These are phyloP conservation scores for Ophioceras dolichostomum DNA, from an alignment of 2,329 filamentous ascomycete species.

Conservation along the genomic window DNA sequence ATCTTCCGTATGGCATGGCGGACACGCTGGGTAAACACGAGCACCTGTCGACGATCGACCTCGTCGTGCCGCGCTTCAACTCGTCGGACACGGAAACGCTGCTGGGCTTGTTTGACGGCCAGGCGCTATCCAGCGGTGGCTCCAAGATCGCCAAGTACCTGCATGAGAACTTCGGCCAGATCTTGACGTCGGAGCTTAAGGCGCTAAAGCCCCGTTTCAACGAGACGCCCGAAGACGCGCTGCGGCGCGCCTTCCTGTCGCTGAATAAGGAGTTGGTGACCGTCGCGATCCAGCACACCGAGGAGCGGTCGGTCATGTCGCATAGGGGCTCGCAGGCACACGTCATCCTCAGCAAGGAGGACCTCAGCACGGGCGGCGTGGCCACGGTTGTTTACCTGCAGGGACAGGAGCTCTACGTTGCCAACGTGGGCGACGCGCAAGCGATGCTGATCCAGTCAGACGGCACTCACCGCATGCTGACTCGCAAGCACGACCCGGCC, in stretches of 20 bases:
- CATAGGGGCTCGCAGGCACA: constrained; percentile 58
- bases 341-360: constrained; percentile 75
- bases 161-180: constrained; percentile 86
- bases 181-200: constrained; percentile 74
- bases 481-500: constrained; percentile 85
- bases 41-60: constrained; percentile 88
- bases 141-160: constrained; percentile 95
- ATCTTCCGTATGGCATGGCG: constrained; percentile 92
- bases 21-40: constrained; percentile 89
- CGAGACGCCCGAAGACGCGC: constrained; percentile 71
- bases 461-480: constrained; percentile 71
- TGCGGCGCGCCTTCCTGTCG: constrained; percentile 74
- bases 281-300: constrained; percentile 66
- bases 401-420: constrained; percentile 81
- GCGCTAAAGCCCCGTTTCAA: constrained; percentile 49
- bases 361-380: constrained; percentile 80
- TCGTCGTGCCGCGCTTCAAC: constrained; percentile 87
- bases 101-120: constrained; percentile 91
- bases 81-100: constrained; percentile 83
- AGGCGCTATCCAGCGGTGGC: constrained; percentile 75
- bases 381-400: constrained; percentile 87
- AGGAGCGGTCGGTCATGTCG: constrained; percentile 54
- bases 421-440: constrained; percentile 91
- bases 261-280: constrained; percentile 92
- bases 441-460: constrained; percentile 91